phyloP scores from a whole-genome alignment of 208 protist species.

The Acanthamoeba lenticulata region DNA sequence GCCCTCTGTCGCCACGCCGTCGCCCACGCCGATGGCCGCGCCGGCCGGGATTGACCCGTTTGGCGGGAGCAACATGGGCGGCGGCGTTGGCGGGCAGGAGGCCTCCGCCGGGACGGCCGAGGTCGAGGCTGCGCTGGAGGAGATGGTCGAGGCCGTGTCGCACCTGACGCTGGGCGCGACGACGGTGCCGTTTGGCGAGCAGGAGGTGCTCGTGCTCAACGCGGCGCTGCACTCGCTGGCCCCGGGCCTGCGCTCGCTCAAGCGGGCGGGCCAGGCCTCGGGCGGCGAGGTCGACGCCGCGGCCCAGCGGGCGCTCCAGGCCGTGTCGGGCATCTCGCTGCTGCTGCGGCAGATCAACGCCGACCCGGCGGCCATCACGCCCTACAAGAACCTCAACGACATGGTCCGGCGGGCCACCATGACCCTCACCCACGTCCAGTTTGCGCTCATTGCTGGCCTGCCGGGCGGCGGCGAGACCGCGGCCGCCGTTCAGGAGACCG shows the following conservation, averaged over 20 bases:
- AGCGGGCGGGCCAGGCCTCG: background rate
- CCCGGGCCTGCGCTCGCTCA: background rate
- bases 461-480: background rate
- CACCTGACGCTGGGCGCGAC: background rate
- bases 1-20: background rate
- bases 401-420: background rate
- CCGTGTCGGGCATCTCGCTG: background rate
- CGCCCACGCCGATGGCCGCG: background rate
- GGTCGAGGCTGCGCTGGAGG: background rate
- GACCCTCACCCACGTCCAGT: background rate
- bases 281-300: background rate
- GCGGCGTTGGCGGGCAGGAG: background rate
- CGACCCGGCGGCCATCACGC: background rate
- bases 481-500: conserved; percentile 16
- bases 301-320: background rate
- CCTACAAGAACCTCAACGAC: background rate
- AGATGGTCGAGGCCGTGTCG: background rate
- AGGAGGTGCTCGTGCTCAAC: background rate
- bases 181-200: background rate
- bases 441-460: background rate
- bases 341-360: background rate
- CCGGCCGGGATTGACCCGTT: background rate
- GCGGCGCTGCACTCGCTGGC: background rate
- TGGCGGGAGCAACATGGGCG: background rate
- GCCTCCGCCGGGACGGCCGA: background rate